Evolutionary conservation across 352 stramenopile genomes (phyloP).

Genomic region (Globisporangium acanthophoron): DNA sequence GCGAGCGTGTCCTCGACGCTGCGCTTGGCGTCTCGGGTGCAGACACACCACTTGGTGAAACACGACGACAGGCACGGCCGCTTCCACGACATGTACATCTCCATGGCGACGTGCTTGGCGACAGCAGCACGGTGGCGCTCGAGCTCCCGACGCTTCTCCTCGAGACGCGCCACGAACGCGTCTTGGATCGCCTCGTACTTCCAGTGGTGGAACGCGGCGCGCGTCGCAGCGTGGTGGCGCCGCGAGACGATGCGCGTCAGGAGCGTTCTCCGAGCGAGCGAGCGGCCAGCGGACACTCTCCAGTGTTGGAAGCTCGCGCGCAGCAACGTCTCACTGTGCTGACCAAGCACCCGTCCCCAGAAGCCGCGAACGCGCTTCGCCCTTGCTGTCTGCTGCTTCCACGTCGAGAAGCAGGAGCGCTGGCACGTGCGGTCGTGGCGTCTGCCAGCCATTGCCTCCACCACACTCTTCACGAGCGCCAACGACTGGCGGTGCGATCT

Average conservation of each 20-base stretch:
- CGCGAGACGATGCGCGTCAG: neutral
- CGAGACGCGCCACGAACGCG: neutral
- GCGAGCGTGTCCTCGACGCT: neutral
- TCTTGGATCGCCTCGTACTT: constrained; percentile 1
- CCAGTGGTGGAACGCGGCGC: constrained; percentile 9
- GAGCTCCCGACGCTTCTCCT: neutral
- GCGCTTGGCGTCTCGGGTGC: constrained; percentile 1
- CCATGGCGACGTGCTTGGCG: constrained; percentile 17
- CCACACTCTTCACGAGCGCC: neutral
- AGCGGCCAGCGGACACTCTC: neutral
- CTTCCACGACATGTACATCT: constrained; percentile 24
- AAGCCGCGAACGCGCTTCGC: constrained; percentile 3
- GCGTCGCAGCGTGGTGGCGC: neutral
- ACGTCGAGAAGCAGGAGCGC: neutral
- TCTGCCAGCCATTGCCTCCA: neutral
- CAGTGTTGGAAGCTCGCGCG: constrained; percentile 3
- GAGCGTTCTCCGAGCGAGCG: neutral
- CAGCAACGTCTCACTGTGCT: neutral
- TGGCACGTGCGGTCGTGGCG: neutral
- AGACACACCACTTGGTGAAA: constrained; percentile 21
- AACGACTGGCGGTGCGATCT: constrained; percentile 1
- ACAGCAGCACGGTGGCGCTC: constrained; percentile 9
- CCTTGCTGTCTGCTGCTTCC: constrained; percentile 1
- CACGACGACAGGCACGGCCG: constrained; percentile 17
- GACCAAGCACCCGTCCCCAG: neutral